Evolutionary conservation across 2,329 filamentous ascomycete genomes (phyloP), one percentile per base, ranked within the genome.

Genomic region (Ceratocystis smalleyi): DNA sequence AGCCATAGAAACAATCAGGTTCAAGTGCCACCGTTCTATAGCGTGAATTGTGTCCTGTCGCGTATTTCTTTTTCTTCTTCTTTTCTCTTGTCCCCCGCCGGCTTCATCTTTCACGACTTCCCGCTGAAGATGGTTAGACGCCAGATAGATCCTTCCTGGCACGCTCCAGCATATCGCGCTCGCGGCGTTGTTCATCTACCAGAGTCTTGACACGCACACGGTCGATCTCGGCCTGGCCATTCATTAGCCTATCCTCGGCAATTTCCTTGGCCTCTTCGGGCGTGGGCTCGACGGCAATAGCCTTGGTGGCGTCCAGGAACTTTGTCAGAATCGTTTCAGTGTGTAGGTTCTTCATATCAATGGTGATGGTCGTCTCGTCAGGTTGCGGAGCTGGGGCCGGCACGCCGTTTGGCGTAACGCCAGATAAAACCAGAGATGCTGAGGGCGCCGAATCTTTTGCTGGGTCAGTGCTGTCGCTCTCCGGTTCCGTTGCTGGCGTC

Each of bases 261-360:
- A 66, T 74, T 74, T 85, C 78, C 62, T 77, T 74, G 66, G 77
- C 70, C 69, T 91, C 87, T 70, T 85, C 79, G 2, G 76, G 73
- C 0, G 81, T 85, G 1, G 85, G 77, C 67, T 78, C 70, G 1
- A 91, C 72, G 27, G 75, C 71, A 30, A 76, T 73, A 8, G 86
- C 87, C 22, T 81, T 80, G 22, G 86, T 88, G 72, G 83, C 77
- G 65, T 76, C 74, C 47, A 90, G 72, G 63, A 91, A 78, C 65
- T 82, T 78, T 60, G 78, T 74, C 19, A 90, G 75, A 67, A 91
- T 91, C 43, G 82, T 77, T 2, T 78, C 75, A 54, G 83, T 84
- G 66, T 77, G 77, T 69, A 81, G 78, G 70, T 81, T 73, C 72
- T 84, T 84, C 80, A 91, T 87, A 68, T 86, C 79, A 69, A 86